Base-by-base conservation (phyloP, 371 early-diverging fungal species). In the Rhizopus stolonifer region DNA sequence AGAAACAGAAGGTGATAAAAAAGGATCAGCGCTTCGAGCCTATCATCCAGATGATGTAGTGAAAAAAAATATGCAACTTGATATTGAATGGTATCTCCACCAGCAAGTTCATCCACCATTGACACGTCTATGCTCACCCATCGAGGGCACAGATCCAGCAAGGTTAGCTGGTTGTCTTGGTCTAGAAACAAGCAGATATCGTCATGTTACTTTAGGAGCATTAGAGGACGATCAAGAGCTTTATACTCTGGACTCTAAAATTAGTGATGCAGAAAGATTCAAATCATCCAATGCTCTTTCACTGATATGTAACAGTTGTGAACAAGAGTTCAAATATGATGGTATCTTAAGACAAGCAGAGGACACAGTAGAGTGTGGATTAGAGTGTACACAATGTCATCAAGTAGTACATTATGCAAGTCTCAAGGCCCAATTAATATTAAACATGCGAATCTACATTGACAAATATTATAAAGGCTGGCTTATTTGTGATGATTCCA, bases 21-120 rank as follows among this genome's bases (percentile, higher is more conserved):
- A 53, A 23, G 80, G 82, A 9, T 81, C 83, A 60, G 89, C 92
- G 0, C 84, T 86, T 31, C 79, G 92, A 22, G 98, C 96, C 0
- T 90, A 83, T 52, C 94, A 96, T 54, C 94, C 95, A 0, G 91
- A 94, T 39, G 99, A 98, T 39, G 69, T 95, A n/a, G 60, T 59
- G 15, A 79, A 75, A 17, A 68, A 80, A 0, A 72, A 67, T 4
- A 77, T 91, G 45, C 71, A 71, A 32, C 72, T 90, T 22, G 90
- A 99, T 68, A 81, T 78, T 60, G 94, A 97, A 31, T 99, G 98
- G 90, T 99, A 99, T 64, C 72, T 99, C 31, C 79, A 84, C 51
- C 92, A 92, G 52, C 99, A 99, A 70, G 85, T 99, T 0, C 87
- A 96, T 48, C 99, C 99, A 7, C 96, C 99, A 3, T 67, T 99